These are phyloP conservation scores for Linnemannia exigua DNA, from an alignment of 192 early-diverging fungal genomes.

Conservation along the genomic window DNA sequence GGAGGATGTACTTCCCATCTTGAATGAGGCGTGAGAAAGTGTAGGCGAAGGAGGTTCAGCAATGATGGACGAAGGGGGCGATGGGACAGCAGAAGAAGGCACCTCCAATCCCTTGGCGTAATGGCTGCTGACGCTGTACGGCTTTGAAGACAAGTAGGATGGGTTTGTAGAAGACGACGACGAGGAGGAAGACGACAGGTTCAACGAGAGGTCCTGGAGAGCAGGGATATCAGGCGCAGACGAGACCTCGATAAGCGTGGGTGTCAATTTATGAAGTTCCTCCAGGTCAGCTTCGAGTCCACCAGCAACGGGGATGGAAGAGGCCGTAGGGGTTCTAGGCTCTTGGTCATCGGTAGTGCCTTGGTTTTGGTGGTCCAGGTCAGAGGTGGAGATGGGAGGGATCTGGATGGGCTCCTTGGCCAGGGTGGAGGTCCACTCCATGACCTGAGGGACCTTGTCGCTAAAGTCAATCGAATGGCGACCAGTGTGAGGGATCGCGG, in stretches of 20 bases:
- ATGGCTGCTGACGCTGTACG: slow-evolving; percentile 38
- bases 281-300: slow-evolving; percentile 45
- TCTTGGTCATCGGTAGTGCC: slow-evolving; percentile 4
- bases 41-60: slow-evolving; percentile 59
- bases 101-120: slow-evolving; percentile 42
- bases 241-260: slow-evolving; percentile 40
- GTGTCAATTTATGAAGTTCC: slow-evolving; percentile 40
- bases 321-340: slow-evolving; percentile 22
- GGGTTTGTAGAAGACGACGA: slow-evolving; percentile 28
- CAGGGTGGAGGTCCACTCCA: slow-evolving; percentile 50
- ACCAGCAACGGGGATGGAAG: slow-evolving; percentile 5
- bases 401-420: slow-evolving; percentile 29
- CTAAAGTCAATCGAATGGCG: slow-evolving; percentile 53
- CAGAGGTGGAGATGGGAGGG: slow-evolving; percentile 25
- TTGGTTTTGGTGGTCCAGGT: background rate
- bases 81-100: slow-evolving; percentile 28
- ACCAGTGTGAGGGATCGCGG: slow-evolving; percentile 6
- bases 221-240: slow-evolving; percentile 39
- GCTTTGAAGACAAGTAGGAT: slow-evolving; percentile 44
- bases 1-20: slow-evolving; percentile 47
- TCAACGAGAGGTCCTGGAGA: slow-evolving; percentile 25
- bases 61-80: slow-evolving; percentile 54
- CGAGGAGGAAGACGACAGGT: background rate
- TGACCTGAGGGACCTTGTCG: slow-evolving; percentile 55
- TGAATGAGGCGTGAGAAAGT: slow-evolving; percentile 47